Evolutionary conservation across 164 flowering plant species (phyloP).

Genomic region (Macadamia tetraphylla): DNA sequence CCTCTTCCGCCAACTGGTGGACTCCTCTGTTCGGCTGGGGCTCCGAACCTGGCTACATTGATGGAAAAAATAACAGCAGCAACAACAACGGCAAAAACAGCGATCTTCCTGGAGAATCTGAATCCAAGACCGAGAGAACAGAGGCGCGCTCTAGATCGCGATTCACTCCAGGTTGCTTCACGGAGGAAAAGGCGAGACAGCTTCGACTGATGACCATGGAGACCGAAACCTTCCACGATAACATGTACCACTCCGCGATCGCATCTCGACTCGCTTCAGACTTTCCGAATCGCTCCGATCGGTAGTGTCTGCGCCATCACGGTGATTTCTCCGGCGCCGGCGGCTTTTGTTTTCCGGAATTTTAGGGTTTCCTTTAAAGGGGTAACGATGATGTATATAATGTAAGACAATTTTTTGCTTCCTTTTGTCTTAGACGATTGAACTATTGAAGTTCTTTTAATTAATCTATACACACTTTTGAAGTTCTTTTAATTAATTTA

Average conservation of each 20-base stretch:
- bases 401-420: too few relatives aligned
- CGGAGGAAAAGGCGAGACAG: constrained; percentile 75
- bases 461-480: too few relatives aligned
- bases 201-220: constrained; percentile 54
- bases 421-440: too few relatives aligned
- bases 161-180: constrained; percentile 54
- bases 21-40: constrained; percentile 69
- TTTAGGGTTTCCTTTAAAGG: too few relatives aligned
- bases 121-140: constrained; percentile 13
- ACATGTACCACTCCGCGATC: constrained; percentile 56
- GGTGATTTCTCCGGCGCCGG: constrained; percentile 3
- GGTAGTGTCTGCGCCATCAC: neutral
- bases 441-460: too few relatives aligned
- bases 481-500: too few relatives aligned
- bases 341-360: constrained; percentile 2
- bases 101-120: neutral
- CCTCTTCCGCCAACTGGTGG: constrained; percentile 54
- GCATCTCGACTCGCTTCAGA: constrained; percentile 86
- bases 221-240: too few relatives aligned
- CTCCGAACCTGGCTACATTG: constrained; percentile 69
- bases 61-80: constrained; percentile 6
- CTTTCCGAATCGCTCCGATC: constrained; percentile 23
- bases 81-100: neutral
- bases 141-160: constrained; percentile 4
- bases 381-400: too few relatives aligned